Conservation (phyloP, 2,329 filamentous ascomycete species). For the Metarhizium guizhouense region DNA sequence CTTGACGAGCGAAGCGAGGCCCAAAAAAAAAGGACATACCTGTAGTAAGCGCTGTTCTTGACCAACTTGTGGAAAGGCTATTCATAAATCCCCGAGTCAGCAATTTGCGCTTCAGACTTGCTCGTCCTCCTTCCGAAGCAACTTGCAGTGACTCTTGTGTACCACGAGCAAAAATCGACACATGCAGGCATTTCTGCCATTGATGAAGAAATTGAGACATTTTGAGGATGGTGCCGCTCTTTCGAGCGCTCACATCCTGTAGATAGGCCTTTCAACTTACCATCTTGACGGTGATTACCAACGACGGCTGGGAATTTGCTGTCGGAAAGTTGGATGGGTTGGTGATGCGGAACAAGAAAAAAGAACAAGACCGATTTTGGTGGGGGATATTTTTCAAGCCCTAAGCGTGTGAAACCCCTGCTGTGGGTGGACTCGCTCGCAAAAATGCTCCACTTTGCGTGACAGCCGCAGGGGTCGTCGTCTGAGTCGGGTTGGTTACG, state of each 20-base stretch:
- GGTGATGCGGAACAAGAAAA: conserved; percentile 18
- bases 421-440: conserved; percentile 12
- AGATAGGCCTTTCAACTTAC: conserved; percentile 46
- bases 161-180: conserved; percentile 22
- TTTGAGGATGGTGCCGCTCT: conserved; percentile 12
- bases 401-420: conserved; percentile 20
- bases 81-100: conserved; percentile 68
- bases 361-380: conserved; percentile 18
- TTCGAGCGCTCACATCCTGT: conserved; percentile 4
- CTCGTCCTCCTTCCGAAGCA: conserved; percentile 71
- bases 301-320: conserved; percentile 25
- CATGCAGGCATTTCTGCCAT: conserved; percentile 35
- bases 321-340: conserved; percentile 26
- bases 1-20: not conserved
- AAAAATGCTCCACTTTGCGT: conserved; percentile 3
- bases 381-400: conserved; percentile 32
- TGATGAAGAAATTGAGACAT: not conserved
- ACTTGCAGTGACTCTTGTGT: conserved; percentile 83
- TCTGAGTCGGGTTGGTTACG: conserved; percentile 29
- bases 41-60: conserved; percentile 99
- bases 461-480: not conserved
- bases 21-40: conserved; percentile 47
- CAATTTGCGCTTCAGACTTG: conserved; percentile 97
- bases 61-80: conserved; percentile 89
- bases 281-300: conserved; percentile 55